Evolutionary conservation across 176 grass and related monocot genomes (phyloP).

Genomic region (Secale cereale): DNA sequence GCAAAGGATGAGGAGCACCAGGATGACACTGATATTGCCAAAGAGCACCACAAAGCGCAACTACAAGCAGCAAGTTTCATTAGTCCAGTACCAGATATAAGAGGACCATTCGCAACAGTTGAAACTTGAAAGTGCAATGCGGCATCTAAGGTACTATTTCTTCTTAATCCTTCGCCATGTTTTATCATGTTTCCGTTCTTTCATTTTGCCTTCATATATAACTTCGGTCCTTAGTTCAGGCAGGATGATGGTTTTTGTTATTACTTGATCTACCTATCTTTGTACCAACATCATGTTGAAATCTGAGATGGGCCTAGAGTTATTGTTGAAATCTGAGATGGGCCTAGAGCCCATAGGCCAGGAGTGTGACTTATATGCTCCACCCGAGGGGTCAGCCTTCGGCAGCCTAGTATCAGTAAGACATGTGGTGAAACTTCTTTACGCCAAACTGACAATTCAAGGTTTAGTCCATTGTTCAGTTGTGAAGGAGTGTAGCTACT

Average conservation of each 20-base stretch:
- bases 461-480: no score
- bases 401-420: no score
- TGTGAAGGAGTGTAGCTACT: no score
- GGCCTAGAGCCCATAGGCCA: no score
- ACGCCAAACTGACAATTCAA: no score
- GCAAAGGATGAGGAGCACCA: background rate
- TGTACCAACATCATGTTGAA: background rate
- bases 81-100: background rate
- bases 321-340: no score
- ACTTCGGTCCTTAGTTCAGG: background rate
- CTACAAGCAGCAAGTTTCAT: background rate
- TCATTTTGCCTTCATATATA: background rate
- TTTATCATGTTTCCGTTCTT: background rate
- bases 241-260: background rate
- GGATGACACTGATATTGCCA: background rate
- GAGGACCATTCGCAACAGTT: background rate
- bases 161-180: background rate
- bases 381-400: no score
- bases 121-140: background rate
- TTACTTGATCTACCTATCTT: background rate
- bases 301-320: no score
- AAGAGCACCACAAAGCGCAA: background rate
- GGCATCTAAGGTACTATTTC: background rate
- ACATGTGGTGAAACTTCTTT: no score
- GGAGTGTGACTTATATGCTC: no score